These are phyloP conservation scores for Colletotrichum karsti DNA, from an alignment of 2,329 filamentous ascomycete genomes.

Conservation along the genomic window DNA sequence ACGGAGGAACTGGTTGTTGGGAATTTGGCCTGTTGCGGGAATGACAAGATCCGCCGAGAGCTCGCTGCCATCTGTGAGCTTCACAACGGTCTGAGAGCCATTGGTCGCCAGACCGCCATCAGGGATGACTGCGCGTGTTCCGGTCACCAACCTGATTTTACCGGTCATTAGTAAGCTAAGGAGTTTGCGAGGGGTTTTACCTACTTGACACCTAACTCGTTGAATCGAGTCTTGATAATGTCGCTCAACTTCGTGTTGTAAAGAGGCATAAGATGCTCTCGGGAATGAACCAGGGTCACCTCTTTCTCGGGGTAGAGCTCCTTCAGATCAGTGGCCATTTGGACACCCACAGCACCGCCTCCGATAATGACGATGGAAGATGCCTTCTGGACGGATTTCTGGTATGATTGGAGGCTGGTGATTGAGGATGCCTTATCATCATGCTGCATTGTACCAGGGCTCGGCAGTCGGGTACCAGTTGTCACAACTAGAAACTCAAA, in stretches of 20 bases:
- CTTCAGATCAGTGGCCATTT: conserved; percentile 58
- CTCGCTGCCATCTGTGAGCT: neutral
- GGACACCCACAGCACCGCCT: conserved; percentile 58
- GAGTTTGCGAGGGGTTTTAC: neutral
- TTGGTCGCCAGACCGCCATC: neutral
- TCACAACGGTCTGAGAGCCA: neutral
- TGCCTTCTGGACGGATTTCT: conserved; percentile 28
- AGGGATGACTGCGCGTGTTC: neutral
- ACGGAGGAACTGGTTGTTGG: conserved; percentile 1
- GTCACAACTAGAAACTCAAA: conserved; percentile 7
- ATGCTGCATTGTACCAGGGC: conserved; percentile 1
- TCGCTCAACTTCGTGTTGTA: conserved; percentile 15
- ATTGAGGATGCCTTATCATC: conserved; percentile 31
- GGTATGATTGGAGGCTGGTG: conserved; percentile 41
- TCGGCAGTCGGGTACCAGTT: conserved; percentile 2
- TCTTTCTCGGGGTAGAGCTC: conserved; percentile 52
- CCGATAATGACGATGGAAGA: conserved; percentile 45
- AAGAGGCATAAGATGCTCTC: conserved; percentile 44
- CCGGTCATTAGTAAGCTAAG: neutral
- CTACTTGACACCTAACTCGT: conserved; percentile 1
- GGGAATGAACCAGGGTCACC: conserved; percentile 57
- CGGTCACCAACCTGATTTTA: neutral
- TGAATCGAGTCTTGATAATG: conserved; percentile 5
- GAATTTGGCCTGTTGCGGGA: conserved; percentile 10
- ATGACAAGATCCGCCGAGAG: conserved; percentile 8